Percentiles rank a stretch among this genome's conserved stretches.
Evolutionary conservation across 1,284 basidiomycete species (phyloP).

Genomic region (Cutaneotrichosporon dermatis): DNA sequence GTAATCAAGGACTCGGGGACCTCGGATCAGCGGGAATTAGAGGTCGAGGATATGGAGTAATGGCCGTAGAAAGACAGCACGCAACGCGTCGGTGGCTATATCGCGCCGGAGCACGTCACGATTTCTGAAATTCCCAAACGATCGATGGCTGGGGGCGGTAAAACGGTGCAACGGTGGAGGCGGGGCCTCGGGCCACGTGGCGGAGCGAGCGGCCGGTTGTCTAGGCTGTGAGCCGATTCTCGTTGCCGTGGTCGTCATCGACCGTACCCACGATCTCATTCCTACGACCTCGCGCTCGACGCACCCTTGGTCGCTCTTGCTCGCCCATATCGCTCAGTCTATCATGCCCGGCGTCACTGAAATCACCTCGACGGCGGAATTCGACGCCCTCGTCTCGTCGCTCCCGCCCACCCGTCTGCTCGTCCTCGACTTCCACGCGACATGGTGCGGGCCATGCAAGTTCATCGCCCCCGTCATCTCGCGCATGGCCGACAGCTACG

Average conservation of each 20-base stretch:
- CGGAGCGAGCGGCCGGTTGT: no score
- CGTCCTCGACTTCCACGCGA: slow-evolving; percentile 43
- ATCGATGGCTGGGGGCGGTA: background rate
- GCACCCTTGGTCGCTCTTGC: background rate
- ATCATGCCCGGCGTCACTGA: slow-evolving; percentile 1
- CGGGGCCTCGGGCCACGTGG: no score
- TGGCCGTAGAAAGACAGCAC: background rate
- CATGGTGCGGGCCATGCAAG: slow-evolving; percentile 46
- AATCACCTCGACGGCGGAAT: slow-evolving; percentile 27
- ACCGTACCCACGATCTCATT: no score
- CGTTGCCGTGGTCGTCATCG: no score
- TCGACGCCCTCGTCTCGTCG: slow-evolving; percentile 34
- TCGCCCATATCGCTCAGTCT: background rate
- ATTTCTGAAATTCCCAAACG: background rate
- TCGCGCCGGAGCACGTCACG: background rate
- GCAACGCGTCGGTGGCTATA: background rate
- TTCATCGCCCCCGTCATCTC: slow-evolving; percentile 46
- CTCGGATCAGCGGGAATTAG: no score
- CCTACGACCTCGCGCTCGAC: background rate
- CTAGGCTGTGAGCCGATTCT: no score
- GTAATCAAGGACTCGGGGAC: background rate
- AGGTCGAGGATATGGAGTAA: no score
- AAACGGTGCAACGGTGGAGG: no score
- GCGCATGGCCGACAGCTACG: slow-evolving; percentile 34
- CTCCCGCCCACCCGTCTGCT: slow-evolving; percentile 36